Evolutionary conservation across 2,329 filamentous ascomycete species (phyloP).

Genomic region (Elsinoe fawcettii): DNA sequence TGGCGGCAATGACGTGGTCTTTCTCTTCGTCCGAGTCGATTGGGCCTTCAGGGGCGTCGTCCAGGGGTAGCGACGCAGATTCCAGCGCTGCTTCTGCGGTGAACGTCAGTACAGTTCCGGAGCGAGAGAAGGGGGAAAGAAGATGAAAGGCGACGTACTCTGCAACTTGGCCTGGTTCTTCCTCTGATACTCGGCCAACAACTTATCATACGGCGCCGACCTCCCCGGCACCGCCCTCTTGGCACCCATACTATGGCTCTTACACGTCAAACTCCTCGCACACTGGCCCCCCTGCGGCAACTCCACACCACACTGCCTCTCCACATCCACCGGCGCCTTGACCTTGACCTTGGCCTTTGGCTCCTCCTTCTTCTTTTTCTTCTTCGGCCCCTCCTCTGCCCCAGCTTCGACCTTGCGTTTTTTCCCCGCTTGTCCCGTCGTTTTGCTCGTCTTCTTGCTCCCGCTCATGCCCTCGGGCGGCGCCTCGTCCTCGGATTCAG

Average conservation of each 20-base stretch:
- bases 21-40: constrained; percentile 95
- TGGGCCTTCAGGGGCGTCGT: constrained; percentile 63
- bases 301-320: constrained; percentile 82
- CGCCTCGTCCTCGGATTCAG: constrained; percentile 1
- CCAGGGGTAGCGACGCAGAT: constrained; percentile 81
- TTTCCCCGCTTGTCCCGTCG: constrained; percentile 36
- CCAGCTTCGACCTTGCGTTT: constrained; percentile 38
- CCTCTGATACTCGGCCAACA: constrained; percentile 63
- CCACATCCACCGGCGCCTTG: constrained; percentile 86
- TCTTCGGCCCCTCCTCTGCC: constrained; percentile 63
- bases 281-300: constrained; percentile 79
- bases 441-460: constrained; percentile 35
- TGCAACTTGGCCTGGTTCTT: constrained; percentile 99
- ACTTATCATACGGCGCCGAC: constrained; percentile 82
- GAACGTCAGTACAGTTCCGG: background rate
- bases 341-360: constrained; percentile 61
- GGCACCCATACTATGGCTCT: constrained; percentile 87
- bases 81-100: constrained; percentile 78
- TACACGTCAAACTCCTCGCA: constrained; percentile 80
- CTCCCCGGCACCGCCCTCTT: constrained; percentile 79
- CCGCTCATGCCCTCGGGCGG: constrained; percentile 16
- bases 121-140: constrained; percentile 15
- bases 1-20: constrained; percentile 74
- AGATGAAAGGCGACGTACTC: constrained; percentile 51
- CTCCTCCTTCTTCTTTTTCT: constrained; percentile 60